Conservation (phyloP, 768 basidiomycete species). For the Tephrocybe rancida region DNA sequence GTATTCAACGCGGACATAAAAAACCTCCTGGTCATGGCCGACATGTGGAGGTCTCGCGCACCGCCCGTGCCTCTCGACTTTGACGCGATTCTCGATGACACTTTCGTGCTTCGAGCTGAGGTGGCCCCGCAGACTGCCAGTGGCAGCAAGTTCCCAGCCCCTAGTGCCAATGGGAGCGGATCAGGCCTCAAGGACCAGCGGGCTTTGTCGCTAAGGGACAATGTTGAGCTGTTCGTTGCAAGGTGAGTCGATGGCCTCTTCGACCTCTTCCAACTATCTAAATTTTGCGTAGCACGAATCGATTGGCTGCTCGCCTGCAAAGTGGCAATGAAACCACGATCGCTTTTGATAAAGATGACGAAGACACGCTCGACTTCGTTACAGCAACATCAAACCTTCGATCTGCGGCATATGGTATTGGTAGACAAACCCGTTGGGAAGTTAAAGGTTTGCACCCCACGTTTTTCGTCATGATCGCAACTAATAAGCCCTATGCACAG, state of each 20-base stretch:
- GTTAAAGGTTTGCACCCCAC: conserved; percentile 73
- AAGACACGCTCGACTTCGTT: conserved; percentile 96
- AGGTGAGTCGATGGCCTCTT: conserved; percentile 50
- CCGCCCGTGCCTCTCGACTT: conserved; percentile 86
- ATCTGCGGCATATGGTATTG: conserved; percentile 87
- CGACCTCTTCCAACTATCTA: not conserved
- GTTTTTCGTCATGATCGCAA: not conserved
- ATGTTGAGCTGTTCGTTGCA: conserved; percentile 78
- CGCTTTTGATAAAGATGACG: conserved; percentile 97
- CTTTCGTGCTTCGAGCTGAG: conserved; percentile 49
- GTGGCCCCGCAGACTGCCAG: conserved; percentile 10
- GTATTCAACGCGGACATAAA: conserved; percentile 88
- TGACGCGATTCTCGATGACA: conserved; percentile 67
- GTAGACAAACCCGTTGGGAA: conserved; percentile 90
- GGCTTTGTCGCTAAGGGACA: conserved; percentile 76
- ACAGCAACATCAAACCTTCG: conserved; percentile 93
- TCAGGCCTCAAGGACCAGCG: conserved; percentile 79
- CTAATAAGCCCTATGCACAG: conserved; percentile 39
- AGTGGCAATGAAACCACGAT: conserved; percentile 67
- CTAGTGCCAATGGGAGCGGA: conserved; percentile 24
- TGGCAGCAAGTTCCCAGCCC: conserved; percentile 1
- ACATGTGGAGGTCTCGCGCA: conserved; percentile 95
- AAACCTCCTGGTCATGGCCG: conserved; percentile 88
- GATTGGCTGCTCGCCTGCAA: conserved; percentile 69
- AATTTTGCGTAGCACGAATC: conserved; percentile 63